Base-by-base conservation (phyloP, 352 stramenopile genomes). In the Thalassiosira mediterranea region DNA sequence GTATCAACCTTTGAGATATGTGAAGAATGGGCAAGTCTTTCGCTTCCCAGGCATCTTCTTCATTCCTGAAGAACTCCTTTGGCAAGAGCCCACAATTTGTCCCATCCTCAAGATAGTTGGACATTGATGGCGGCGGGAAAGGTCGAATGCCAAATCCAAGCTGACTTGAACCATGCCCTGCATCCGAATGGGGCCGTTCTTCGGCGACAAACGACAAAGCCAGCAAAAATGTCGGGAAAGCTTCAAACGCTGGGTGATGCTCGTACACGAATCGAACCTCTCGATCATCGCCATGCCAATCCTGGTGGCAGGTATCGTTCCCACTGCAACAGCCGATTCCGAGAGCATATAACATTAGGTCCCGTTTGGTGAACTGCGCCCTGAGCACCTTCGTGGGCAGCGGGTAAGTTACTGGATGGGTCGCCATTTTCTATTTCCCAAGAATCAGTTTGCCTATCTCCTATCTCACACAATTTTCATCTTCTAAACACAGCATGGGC, bases 341-440 rank as follows among this genome's bases (percentile, higher is more conserved):
- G 17, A 92, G 54, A 15, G 86, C 83, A 49, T 89, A 92, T n/a
- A 90, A 42, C 29, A 89, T 84, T 5, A 84, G 29, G 74, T 92
- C 83, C 0, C 72, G 56, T 44, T 71, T 74, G 8, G 72, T 80
- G 23, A 75, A 75, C n/a, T 75, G 38, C 0, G 38, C 72, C 5
- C 51, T 31, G 25, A 80, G 49, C 42, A 23, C 3, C n/a, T 53
- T 53, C 17, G 21, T 8, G 19, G 58, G 4, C 15, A 21, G 21
- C 37, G 49, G 1, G 17, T 38, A 3, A 7, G 28, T 32, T 51
- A 15, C 13, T 42, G n/a, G 17, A 19, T 59, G 2, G 51, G 37
- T 4, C 31, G 13, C 19, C 25, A 60, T 46, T 25, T 11, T 21
- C 19, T 38, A 0, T 59, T 15, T 32, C 15, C 21, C 17, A 26